Evolutionary conservation across 1,284 basidiomycete species (phyloP), one percentile per base, ranked within the genome.

Genomic region (Tremellales sp.): DNA sequence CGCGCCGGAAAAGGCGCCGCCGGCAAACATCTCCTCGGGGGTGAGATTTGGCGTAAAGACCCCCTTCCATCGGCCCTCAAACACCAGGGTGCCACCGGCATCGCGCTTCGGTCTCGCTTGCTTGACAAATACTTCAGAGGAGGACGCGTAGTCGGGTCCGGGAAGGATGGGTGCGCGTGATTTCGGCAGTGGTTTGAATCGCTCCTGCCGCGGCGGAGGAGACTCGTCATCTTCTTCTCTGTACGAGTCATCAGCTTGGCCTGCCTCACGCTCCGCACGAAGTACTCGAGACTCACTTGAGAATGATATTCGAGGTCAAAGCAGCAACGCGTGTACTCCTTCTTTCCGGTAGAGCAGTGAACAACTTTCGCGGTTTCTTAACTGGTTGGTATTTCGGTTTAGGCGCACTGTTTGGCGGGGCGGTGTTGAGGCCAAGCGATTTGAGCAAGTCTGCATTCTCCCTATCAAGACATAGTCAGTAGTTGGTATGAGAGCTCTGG

Each of bases 1-100:
- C 1, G 60, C 70, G 2, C 75, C 75, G 2, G 73, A 75, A 45
- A 76, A 76, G 6, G 73, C 72, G 3, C 75, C 75, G 1, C 68
- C 70, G 9, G 54, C 47, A 24, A 76, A 68, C 61, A 77, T 72
- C 56, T 77, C 74, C 37, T 72, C 66, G 0, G 75, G 75, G 1
- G 75, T 75, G 18, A 77, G 43, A 52, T 77, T 76, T 8, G 75
- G 75, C 27, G 61, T 68, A 52, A 77, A 77, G 26, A 69, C 58
- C 3, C 49, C 61, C 33, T 47, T 45, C 56, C 65, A 74, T 19
- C 67, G 53, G 1, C 69, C 61, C 38, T 75, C 68, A 49, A 77
- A 77, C 0, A 68, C 19, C 32, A 76, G 43, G 24, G 50, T 57
- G 10, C 74, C 73, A 43, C 66, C 61, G 10, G 53, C 52, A 8